A percentile compares a stretch with the other conserved stretches of the same genome.
These are phyloP conservation scores for Erysimum cheiri DNA, from an alignment of 441 rosid species.

Conservation along the genomic window DNA sequence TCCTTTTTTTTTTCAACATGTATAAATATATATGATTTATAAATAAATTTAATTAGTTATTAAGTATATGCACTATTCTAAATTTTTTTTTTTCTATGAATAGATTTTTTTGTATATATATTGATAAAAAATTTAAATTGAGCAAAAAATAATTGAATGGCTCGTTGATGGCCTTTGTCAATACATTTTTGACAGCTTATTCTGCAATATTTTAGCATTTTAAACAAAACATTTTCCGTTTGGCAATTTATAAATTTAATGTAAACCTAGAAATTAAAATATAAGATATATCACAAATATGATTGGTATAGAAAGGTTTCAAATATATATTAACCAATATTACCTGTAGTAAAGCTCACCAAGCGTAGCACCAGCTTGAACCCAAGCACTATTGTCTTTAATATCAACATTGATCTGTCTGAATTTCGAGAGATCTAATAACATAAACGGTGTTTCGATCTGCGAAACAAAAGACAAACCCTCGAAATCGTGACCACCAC, in stretches of 20 bases:
- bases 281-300: not conserved
- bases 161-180: no score
- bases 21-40: not conserved
- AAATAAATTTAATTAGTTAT: not conserved
- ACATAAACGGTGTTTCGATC: constrained; percentile 53
- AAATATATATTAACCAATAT: no score
- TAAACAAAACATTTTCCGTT: not conserved
- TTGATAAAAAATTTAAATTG: not conserved
- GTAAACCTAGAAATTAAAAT: not conserved
- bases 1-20: no score
- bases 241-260: not conserved
- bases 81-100: no score
- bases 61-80: no score
- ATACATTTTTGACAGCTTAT: not conserved
- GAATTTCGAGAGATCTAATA: constrained; percentile 59
- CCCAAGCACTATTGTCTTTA: constrained; percentile 54
- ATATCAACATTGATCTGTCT: constrained; percentile 54
- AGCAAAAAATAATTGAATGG: fast-evolving
- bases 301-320: not conserved
- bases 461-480: constrained; percentile 65
- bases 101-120: not conserved
- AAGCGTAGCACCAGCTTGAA: constrained; percentile 67
- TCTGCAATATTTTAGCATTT: not conserved
- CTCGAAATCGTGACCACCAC: constrained; percentile 80
- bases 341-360: constrained; percentile 70